Evolutionary conservation across 2,329 filamentous ascomycete species (phyloP).

Genomic region (Corinectria fuckeliana): DNA sequence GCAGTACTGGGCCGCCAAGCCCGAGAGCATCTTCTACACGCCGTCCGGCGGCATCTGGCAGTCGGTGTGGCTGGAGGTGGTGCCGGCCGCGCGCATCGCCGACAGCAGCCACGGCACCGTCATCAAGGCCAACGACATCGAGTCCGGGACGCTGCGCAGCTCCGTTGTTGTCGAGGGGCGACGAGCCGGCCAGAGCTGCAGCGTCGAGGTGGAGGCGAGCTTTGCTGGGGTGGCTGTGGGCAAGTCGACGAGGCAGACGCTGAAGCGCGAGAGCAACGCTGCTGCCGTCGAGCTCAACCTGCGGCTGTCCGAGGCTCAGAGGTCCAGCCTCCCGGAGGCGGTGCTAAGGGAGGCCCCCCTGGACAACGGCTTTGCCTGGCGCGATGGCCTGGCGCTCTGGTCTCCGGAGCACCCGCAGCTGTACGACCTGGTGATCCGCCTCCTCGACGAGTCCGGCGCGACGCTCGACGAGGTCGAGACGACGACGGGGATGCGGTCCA

Average conservation of each 20-base stretch:
- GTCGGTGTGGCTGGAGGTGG: conserved; percentile 62
- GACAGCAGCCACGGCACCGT: conserved; percentile 66
- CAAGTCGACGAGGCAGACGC: conserved; percentile 47
- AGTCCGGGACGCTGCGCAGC: conserved; percentile 57
- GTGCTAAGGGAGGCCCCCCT: conserved; percentile 44
- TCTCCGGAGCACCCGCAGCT: conserved; percentile 64
- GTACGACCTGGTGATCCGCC: conserved; percentile 60
- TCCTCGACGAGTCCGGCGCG: conserved; percentile 51
- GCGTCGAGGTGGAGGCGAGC: conserved; percentile 60
- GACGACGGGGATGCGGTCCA: conserved; percentile 65
- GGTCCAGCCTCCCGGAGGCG: conserved; percentile 46
- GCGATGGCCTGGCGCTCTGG: conserved; percentile 66
- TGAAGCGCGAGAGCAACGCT: conserved; percentile 58
- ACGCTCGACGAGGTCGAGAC: conserved; percentile 64
- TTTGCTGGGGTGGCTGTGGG: conserved; percentile 57
- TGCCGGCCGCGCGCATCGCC: conserved; percentile 58
- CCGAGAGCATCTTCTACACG: conserved; percentile 66
- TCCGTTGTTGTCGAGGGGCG: conserved; percentile 57
- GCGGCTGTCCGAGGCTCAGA: conserved; percentile 52
- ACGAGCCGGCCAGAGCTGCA: conserved; percentile 52
- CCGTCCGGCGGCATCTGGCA: conserved; percentile 66
- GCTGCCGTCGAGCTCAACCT: conserved; percentile 56
- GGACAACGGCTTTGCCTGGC: conserved; percentile 52
- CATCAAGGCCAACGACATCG: conserved; percentile 60
- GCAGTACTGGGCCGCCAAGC: conserved; percentile 68